Percentiles rank a stretch among this genome's conserved stretches.
These are phyloP conservation scores for Pythium aquatile DNA, from an alignment of 352 stramenopile species.

Conservation along the genomic window DNA sequence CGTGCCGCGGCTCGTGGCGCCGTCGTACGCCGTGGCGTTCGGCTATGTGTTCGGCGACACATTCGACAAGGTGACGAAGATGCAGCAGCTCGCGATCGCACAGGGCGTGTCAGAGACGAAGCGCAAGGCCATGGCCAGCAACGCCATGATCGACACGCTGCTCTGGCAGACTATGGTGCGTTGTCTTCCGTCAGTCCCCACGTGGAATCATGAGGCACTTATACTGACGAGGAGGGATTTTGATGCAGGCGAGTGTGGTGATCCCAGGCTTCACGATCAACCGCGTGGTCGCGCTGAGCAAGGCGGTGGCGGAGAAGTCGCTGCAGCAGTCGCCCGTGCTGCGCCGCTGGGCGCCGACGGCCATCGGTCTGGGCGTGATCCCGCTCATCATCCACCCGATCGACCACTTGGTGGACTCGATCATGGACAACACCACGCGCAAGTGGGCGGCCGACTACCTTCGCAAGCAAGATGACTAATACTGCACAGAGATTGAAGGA, in stretches of 20 bases:
- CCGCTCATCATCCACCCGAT: conserved; percentile 89
- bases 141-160: conserved; percentile 65
- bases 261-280: conserved; percentile 89
- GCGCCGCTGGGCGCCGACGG: conserved; percentile 65
- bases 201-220: too few relatives aligned
- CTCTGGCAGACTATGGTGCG: conserved; percentile 75
- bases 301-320: conserved; percentile 33
- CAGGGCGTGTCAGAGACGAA: conserved; percentile 29
- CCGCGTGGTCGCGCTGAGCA: conserved; percentile 53
- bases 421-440: conserved; percentile 55
- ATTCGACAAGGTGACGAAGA: conserved; percentile 67
- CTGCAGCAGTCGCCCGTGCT: conserved; percentile 45
- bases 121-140: conserved; percentile 34
- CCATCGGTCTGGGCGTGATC: conserved; percentile 74
- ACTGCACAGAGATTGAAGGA: neutral
- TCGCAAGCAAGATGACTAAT: conserved; percentile 29
- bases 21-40: conserved; percentile 82
- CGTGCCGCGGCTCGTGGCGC: conserved; percentile 56
- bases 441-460: conserved; percentile 41
- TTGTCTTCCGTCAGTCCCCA: neutral
- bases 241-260: conserved; percentile 59
- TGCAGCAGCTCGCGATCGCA: conserved; percentile 29
- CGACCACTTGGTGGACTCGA: conserved; percentile 58
- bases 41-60: conserved; percentile 86
- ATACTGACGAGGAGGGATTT: neutral